Conservation (phyloP, 257 asterid species). For the Solanum dulcamara region DNA sequence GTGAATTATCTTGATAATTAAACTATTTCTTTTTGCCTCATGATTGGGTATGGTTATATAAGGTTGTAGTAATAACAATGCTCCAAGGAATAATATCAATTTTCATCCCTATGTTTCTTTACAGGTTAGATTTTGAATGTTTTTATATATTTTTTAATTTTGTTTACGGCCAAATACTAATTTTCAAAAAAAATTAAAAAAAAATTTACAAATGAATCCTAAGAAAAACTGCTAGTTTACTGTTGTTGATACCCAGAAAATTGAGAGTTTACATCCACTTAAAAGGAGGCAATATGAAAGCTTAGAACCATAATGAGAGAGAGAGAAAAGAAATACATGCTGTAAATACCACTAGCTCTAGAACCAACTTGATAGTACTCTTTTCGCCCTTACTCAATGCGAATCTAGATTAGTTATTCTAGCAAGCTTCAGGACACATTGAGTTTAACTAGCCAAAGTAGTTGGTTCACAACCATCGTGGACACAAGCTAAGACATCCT, state of each 20-base stretch:
- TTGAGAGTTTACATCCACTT: not conserved
- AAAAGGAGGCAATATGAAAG: not conserved
- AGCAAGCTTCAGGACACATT: not conserved
- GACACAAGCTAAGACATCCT: not conserved
- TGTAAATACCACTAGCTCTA: not conserved
- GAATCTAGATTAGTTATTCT: not conserved
- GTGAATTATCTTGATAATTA: not conserved
- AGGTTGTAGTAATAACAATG: not conserved
- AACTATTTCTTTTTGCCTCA: not conserved
- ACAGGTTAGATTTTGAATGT: too few species aligned
- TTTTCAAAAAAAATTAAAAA: too few species aligned
- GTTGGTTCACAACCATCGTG: not conserved
- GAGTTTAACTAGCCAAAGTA: not conserved
- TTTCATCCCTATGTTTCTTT: too few species aligned
- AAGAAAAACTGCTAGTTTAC: too few species aligned
- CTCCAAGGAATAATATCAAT: not conserved
- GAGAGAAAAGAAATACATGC: not conserved
- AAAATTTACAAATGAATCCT: too few species aligned
- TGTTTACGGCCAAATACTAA: too few species aligned
- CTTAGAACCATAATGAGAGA: not conserved
- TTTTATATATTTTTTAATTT: too few species aligned
- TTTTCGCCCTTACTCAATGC: not conserved
- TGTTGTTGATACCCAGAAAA: too few species aligned
- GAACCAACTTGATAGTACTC: not conserved
- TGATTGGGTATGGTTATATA: not conserved